Base-by-base conservation (phyloP, 1,284 basidiomycete species). In the Rhodotorula glutinis region DNA sequence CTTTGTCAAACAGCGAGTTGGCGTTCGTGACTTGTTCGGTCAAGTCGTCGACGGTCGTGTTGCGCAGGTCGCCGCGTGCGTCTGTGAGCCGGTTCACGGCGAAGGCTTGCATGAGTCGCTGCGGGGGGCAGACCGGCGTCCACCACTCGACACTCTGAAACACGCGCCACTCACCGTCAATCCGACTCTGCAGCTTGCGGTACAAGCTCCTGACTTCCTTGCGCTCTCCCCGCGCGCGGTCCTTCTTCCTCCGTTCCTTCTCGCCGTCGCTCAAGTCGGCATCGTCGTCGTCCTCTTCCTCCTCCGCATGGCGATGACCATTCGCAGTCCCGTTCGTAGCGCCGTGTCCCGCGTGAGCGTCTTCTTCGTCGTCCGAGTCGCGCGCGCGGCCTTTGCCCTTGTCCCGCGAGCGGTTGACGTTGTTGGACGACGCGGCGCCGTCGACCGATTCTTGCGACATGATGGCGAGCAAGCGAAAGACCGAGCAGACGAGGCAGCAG, bases 1-100 rank as follows among this genome's bases (percentile, higher is more conserved):
- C 76, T 29, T 57, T 59, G 4, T 43, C 38, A 65, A 74, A 76
- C 23, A 73, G 61, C 9, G 27, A 21, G 63, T 75, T 73, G 51
- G 66, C 62, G 21, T 44, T 51, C 16, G 53, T 49, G n/a, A 73
- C 57, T 19, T 59, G 62, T 2, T 53, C 55, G 11, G 56, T 54
- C 17, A 76, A 54, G 11, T 60, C 49, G 10, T 58, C 62, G 23
- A 72, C 68, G 0, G 67, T 65, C 29, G 71, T 69, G 43, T 70
- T 73, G n/a, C 53, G 60, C 21, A 74, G 53, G 56, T 75, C 71
- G 52, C 61, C 49, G 13, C 62, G 66, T 25, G 58, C 40, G 30
- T 63, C 73, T 69, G 62, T 27, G 29, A 43, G 19, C 7, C n/a
- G n/a, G 27, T 27, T 1, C 8, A 19, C 29, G 38, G 23, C 25